Base-by-base conservation (phyloP, 768 basidiomycete species). In the Thelephora ganbajun region DNA sequence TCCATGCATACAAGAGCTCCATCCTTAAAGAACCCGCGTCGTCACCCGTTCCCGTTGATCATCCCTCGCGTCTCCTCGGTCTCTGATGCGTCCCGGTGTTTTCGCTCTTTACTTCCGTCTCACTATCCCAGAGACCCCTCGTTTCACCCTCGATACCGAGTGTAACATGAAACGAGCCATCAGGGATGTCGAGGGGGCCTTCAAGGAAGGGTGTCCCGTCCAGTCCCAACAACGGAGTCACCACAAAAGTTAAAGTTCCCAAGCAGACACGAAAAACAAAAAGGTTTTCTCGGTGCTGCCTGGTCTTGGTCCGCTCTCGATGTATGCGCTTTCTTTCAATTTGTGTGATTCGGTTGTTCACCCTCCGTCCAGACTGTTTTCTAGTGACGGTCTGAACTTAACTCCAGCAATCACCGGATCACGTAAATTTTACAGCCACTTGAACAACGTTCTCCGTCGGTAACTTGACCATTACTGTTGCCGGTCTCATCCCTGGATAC, bases 221-320 rank as follows among this genome's bases (percentile, higher is more conserved):
- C 57, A 57, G 65, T 14, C 66, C 69, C 39, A 76, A 83, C 53
- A 71, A 74, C 41, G 71, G 74, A 7, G 59, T 69, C 42, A 59
- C 77, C 30, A 74, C 81, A 56, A 74, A 76, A 35, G 64, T 67
- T 37, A 58, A 59, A 11, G 64, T 67, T 5, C 72, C 70, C 45
- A 65, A 66, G 57, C 0, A 50, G 51, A 0, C 69, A 88, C 68
- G 82, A 56, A 79, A 62, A 88, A 94, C 62, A 61, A 72, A 54
- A 93, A 92, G 66, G 65, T 90, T 45, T 73, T 93, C 61, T 93
- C 43, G 91, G 88, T n/a, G 73, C 80, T 0, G 63, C 86, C 0
- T 94, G 82, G 60, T 85, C 82, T 5, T 94, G 91, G 90, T 93
- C 93, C 51, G 89, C 88, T 3, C 74, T 91, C 22, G 88, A 88